Evolutionary conservation across 1,139 yeast genomes (phyloP).

Genomic region (Debaryomyces subglobosus): DNA sequence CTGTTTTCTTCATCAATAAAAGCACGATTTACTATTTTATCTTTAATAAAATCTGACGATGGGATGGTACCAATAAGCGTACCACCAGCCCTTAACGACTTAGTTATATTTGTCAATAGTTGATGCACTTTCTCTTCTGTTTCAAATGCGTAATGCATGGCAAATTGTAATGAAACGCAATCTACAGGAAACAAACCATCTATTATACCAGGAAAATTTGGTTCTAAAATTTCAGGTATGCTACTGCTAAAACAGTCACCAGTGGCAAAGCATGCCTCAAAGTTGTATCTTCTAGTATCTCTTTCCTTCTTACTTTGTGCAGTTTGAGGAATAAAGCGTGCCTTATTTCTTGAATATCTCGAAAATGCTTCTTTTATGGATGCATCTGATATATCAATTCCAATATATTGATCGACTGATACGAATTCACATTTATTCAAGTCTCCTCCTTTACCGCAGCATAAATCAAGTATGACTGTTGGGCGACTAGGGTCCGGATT

Average conservation of each 20-base stretch:
- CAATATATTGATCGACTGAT: conserved; percentile 74
- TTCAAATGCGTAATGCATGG: conserved; percentile 93
- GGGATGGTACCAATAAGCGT: conserved; percentile 92
- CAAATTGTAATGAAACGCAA: conserved; percentile 85
- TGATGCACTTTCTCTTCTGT: conserved; percentile 77
- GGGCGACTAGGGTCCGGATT: conserved; percentile 49
- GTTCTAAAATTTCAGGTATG: conserved; percentile 72
- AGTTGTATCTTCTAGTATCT: conserved; percentile 52
- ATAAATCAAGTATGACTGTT: conserved; percentile 67
- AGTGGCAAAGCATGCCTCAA: conserved; percentile 80
- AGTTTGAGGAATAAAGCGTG: conserved; percentile 36
- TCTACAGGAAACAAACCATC: conserved; percentile 83
- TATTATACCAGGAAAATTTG: conserved; percentile 51
- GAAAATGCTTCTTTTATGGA: conserved; percentile 83
- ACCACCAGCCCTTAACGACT: conserved; percentile 80
- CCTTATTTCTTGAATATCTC: conserved; percentile 58
- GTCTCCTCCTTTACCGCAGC: conserved; percentile 99
- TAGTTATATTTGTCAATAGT: conserved; percentile 73
- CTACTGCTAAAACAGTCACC: conserved; percentile 86
- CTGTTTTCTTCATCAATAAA: conserved; percentile 50
- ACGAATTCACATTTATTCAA: conserved; percentile 84
- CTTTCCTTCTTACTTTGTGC: conserved; percentile 32
- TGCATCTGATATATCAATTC: conserved; percentile 89
- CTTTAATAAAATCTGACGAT: conserved; percentile 79
- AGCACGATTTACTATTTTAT: conserved; percentile 54